These are phyloP conservation scores for Thielaviopsis euricoi DNA, from an alignment of 2,329 filamentous ascomycete species.

Conservation along the genomic window DNA sequence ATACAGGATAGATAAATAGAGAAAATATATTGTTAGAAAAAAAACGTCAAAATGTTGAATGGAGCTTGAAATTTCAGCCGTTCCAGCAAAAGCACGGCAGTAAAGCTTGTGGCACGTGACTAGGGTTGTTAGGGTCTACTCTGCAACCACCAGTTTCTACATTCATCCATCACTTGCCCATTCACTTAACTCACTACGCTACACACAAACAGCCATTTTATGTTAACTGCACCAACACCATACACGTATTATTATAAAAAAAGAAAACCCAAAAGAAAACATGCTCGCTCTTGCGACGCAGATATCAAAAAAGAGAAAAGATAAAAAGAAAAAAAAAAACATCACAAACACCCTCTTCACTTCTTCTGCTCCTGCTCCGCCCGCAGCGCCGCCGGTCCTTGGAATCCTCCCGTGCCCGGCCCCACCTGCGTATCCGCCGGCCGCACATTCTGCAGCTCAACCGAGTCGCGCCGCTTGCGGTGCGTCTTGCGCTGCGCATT, in stretches of 20 bases:
- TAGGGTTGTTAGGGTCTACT: not conserved
- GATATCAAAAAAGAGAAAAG: not conserved
- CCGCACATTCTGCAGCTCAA: conserved; percentile 54
- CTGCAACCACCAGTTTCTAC: too few relatives aligned
- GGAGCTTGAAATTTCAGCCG: not conserved
- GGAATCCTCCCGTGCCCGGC: conserved; percentile 21
- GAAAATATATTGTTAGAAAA: not conserved
- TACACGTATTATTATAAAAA: conserved; percentile 1
- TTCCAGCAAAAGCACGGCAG: not conserved
- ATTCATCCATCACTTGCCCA: too few relatives aligned
- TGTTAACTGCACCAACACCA: not conserved
- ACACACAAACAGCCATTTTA: not conserved
- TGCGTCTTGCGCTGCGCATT: conserved; percentile 28
- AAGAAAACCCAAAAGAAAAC: not conserved
- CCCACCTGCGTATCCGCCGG: not conserved
- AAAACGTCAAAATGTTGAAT: not conserved
- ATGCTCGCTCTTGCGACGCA: not conserved
- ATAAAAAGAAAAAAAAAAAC: not conserved
- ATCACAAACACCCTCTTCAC: not conserved
- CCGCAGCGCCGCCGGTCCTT: conserved; percentile 34
- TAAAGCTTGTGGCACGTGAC: not conserved
- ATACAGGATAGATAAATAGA: not conserved
- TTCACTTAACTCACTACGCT: too few relatives aligned
- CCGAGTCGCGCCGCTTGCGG: conserved; percentile 26
- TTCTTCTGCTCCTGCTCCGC: not conserved